phyloP scores from a whole-genome alignment of 768 basidiomycete genomes.

The Polyporus arcularius region DNA sequence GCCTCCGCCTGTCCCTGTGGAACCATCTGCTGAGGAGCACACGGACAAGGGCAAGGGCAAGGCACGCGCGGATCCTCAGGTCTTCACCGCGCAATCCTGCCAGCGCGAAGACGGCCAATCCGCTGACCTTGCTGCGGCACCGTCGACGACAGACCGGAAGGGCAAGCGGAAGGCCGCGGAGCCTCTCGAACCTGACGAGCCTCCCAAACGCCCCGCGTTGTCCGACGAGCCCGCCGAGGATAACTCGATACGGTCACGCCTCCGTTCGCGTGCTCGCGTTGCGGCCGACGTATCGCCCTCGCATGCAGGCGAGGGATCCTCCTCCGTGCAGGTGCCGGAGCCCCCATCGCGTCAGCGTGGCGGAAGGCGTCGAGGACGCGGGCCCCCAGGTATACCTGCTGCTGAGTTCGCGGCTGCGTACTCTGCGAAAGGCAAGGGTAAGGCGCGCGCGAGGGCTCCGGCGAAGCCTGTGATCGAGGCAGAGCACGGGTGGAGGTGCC shows the following conservation, averaged over 20 bases:
- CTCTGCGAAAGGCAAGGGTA: conserved; percentile 32
- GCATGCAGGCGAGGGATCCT: background rate
- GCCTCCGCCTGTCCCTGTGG: background rate
- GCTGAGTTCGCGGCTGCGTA: background rate
- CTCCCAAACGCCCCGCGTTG: conserved; percentile 10
- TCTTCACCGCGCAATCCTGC: background rate
- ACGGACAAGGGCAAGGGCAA: conserved; percentile 46
- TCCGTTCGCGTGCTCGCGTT: conserved; percentile 47
- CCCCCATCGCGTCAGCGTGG: conserved; percentile 6
- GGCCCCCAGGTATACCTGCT: background rate
- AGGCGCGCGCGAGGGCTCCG: conserved; percentile 22
- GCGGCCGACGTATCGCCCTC: conserved; percentile 13
- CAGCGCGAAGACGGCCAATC: background rate
- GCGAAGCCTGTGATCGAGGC: conserved; percentile 41
- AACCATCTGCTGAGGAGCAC: conserved; percentile 2
- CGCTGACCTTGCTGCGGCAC: conserved; percentile 22
- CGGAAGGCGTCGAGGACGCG: background rate
- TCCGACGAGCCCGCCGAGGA: conserved; percentile 12
- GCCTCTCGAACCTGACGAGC: conserved; percentile 2
- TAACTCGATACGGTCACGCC: conserved; percentile 56
- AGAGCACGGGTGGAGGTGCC: conserved; percentile 63
- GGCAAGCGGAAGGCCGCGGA: conserved; percentile 21
- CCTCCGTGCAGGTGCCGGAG: conserved; percentile 11
- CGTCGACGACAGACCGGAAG: conserved; percentile 8
- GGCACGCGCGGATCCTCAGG: conserved; percentile 12